Percentiles rank a stretch among this genome's conserved stretches.
Conservation (phyloP, 345 rosid genomes). For the Iberis pinnata region DNA sequence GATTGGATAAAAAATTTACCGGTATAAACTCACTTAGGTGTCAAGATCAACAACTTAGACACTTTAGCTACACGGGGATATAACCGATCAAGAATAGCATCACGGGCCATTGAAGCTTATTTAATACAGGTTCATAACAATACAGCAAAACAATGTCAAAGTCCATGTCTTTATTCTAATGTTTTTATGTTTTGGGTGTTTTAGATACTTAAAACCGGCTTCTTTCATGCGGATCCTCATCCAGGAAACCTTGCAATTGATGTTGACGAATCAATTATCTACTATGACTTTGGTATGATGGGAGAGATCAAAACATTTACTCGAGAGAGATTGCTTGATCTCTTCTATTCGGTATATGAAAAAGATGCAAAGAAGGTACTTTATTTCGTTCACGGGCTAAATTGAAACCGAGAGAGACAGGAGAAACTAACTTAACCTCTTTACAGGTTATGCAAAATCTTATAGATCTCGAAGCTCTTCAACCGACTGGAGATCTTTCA, state of each 20-base stretch:
- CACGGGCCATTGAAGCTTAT: conserved; percentile 82
- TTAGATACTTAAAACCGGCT: conserved; percentile 85
- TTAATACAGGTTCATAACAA: conserved; percentile 68
- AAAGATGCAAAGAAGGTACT: conserved; percentile 91
- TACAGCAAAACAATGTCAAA: not conserved
- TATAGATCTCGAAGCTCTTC: conserved; percentile 87
- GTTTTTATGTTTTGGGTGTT: conserved; percentile 15
- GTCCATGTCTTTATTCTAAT: not conserved
- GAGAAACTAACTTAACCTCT: conserved; percentile 21
- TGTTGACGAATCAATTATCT: conserved; percentile 70
- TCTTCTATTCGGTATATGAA: conserved; percentile 85
- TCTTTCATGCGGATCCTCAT: conserved; percentile 98
- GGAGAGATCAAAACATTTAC: conserved; percentile 93
- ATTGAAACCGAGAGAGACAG: conserved; percentile 12
- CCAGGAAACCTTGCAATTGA: conserved; percentile 96
- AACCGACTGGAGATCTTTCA: conserved; percentile 92
- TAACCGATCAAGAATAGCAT: conserved; percentile 67
- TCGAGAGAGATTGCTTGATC: conserved; percentile 73
- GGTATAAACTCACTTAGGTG: conserved; percentile 35
- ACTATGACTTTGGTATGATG: conserved; percentile 99
- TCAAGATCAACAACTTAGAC: conserved; percentile 63
- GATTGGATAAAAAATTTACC: not conserved
- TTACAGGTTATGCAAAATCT: conserved; percentile 74
- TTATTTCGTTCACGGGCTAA: not conserved
- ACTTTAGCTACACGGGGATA: conserved; percentile 54